Conservation (phyloP, 352 stramenopile species). For the Phytophthora tubulina region DNA sequence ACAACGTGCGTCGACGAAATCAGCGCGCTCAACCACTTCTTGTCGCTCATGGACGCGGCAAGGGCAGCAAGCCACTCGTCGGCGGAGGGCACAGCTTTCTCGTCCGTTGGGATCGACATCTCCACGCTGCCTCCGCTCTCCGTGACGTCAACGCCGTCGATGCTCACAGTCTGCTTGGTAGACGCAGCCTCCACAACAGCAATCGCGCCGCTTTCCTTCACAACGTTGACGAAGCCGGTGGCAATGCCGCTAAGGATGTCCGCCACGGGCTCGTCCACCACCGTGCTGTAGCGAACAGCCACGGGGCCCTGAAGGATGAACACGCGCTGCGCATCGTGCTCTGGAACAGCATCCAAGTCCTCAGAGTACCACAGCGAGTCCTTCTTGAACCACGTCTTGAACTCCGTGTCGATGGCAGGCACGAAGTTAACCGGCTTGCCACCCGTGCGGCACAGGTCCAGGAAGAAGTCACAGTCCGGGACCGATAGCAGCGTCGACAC, state of each 20-base stretch:
- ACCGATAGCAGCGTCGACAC: conserved; percentile 73
- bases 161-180: conserved; percentile 19
- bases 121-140: conserved; percentile 36
- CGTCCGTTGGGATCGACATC: conserved; percentile 42
- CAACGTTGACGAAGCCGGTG: conserved; percentile 62
- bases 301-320: conserved; percentile 88
- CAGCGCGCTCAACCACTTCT: conserved; percentile 63
- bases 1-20: conserved; percentile 63
- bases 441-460: conserved; percentile 80
- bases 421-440: conserved; percentile 92
- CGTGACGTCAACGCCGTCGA: conserved; percentile 42
- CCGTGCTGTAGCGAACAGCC: conserved; percentile 82
- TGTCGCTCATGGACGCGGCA: conserved; percentile 45
- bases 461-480: conserved; percentile 84
- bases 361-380: conserved; percentile 93
- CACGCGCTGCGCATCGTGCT: conserved; percentile 80
- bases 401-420: conserved; percentile 81
- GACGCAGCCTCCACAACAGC: neutral
- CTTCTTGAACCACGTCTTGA: conserved; percentile 92
- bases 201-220: conserved; percentile 37
- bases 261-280: conserved; percentile 77
- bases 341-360: conserved; percentile 83
- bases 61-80: conserved; percentile 57
- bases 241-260: conserved; percentile 80
- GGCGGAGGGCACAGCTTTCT: conserved; percentile 37